phyloP scores from a whole-genome alignment of 208 protist species.

The Trypanosoma scelopori region DNA sequence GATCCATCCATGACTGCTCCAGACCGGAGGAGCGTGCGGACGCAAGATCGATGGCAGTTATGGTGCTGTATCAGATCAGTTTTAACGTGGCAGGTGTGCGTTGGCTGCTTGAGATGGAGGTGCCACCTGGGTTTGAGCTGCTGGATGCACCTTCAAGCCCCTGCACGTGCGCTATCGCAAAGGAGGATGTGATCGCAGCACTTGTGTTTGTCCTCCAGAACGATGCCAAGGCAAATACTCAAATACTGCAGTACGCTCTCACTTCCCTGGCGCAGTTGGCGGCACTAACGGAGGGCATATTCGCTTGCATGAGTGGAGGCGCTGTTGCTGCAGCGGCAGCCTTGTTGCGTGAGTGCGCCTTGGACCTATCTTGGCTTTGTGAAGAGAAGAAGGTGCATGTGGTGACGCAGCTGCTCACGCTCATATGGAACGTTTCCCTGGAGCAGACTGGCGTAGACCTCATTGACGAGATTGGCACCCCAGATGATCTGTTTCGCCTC shows the following conservation, averaged over 20 bases:
- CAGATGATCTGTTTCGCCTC: conserved; percentile 46
- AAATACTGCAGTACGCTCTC: conserved; percentile 26
- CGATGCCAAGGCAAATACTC: not conserved
- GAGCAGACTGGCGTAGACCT: conserved; percentile 47
- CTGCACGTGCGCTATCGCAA: conserved; percentile 3
- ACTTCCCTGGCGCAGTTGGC: conserved; percentile 36
- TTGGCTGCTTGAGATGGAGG: conserved; percentile 63
- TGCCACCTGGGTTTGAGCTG: conserved; percentile 42
- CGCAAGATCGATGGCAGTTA: conserved; percentile 41
- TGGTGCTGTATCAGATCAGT: conserved; percentile 54
- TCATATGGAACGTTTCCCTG: conserved; percentile 58
- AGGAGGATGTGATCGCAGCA: conserved; percentile 27
- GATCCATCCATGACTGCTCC: conserved; percentile 24
- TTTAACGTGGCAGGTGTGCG: conserved; percentile 62
- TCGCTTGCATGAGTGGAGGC: conserved; percentile 8
- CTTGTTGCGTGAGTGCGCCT: conserved; percentile 13
- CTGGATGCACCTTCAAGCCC: not conserved
- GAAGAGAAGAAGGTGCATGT: conserved; percentile 7
- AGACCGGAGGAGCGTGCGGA: conserved; percentile 16
- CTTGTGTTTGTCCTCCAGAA: conserved; percentile 25
- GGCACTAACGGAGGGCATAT: conserved; percentile 35
- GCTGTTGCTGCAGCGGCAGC: conserved; percentile 8
- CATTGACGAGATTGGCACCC: conserved; percentile 37
- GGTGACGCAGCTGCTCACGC: conserved; percentile 34
- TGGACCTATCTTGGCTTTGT: not conserved